Evolutionary conservation across 441 rosid genomes (phyloP), one percentile per base, ranked within the genome.

Genomic region (Corymbia citriodora): DNA sequence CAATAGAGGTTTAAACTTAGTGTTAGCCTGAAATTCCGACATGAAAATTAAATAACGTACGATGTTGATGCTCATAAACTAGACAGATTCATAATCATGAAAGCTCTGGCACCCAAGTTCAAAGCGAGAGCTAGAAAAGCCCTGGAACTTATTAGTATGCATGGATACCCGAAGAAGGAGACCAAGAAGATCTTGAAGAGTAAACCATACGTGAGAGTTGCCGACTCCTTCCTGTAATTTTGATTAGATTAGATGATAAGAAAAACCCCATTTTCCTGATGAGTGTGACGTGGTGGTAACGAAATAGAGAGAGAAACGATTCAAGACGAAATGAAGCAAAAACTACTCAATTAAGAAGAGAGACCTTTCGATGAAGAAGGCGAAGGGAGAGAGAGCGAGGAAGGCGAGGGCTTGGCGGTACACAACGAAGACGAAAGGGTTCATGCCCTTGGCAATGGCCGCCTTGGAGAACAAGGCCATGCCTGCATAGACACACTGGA

Each of bases 381-480:
- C 97, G 31, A 97, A 93, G 70, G 99, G 99, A 90, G 96, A 90
- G 54, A 97, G 90, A 79, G 94, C 94, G 33, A 95, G 48, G 19
- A 93, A 57, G 14, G 99, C 99, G 11, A 96, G 92, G 88, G 95
- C 97, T 90, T 96, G 99, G 36, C 98, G 94, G 74, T 95, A 97
- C 88, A 94, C 96, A 19, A 96, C 98, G n/a, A 97, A 97, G 57
- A 96, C 96, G 86, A 81, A 94, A 93, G 98, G 95, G 92, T 93
- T 96, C 93, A 95, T 96, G 92, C 99, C 99, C 88, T 92, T 90
- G 88, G 96, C 88, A 52, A 96, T 95, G 9, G 99, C 96, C 8
- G 95, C 95, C 90, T 96, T 97, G 33, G 99, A 95, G 91, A 97
- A 92, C 89, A 97, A 90, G 89, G 98, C 96, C 97, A 97, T 94